phyloP scores from a whole-genome alignment of 495 filamentous ascomycete species.

The Cenococcum geophilum region DNA sequence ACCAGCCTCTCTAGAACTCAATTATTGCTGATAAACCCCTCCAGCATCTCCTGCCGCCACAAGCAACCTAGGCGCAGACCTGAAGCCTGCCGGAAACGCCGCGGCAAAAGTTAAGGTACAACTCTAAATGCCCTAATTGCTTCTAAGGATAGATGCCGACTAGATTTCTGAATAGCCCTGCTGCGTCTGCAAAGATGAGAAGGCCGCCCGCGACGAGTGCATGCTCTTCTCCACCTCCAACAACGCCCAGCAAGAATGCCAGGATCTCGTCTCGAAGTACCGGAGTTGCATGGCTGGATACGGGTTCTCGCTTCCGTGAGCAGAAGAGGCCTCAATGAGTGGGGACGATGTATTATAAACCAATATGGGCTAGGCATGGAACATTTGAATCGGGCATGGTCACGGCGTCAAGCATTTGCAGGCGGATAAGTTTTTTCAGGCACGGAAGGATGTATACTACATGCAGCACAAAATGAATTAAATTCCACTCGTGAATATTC shows the following conservation, averaged over 20 bases:
- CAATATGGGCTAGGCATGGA: background rate
- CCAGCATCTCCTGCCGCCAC: conserved; percentile 28
- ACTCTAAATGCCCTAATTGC: background rate
- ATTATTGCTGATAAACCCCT: conserved; percentile 2
- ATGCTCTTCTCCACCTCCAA: conserved; percentile 88
- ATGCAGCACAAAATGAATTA: conserved; percentile 9
- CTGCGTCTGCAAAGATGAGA: conserved; percentile 96
- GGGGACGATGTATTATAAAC: background rate
- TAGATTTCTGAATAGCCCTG: conserved; percentile 57
- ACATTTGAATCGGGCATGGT: conserved; percentile 22
- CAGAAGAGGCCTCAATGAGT: background rate
- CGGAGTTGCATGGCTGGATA: conserved; percentile 88
- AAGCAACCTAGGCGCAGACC: conserved; percentile 40
- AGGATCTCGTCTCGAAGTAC: conserved; percentile 75
- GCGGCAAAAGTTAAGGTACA: conserved; percentile 53
- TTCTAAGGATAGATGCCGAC: background rate
- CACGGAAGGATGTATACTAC: background rate
- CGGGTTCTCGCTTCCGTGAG: conserved; percentile 65
- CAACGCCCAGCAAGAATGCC: conserved; percentile 73
- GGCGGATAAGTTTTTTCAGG: conserved; percentile 1
- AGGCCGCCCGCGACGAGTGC: conserved; percentile 88
- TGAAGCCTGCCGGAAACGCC: conserved; percentile 41
- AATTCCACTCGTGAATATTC: conserved; percentile 1
- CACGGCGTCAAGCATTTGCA: conserved; percentile 25
- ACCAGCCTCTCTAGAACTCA: too few species aligned